Percentiles rank a stretch among this genome's conserved stretches.
These are phyloP conservation scores for Cynara cardunculus DNA, from an alignment of 129 eudicot genomes.

Conservation along the genomic window DNA sequence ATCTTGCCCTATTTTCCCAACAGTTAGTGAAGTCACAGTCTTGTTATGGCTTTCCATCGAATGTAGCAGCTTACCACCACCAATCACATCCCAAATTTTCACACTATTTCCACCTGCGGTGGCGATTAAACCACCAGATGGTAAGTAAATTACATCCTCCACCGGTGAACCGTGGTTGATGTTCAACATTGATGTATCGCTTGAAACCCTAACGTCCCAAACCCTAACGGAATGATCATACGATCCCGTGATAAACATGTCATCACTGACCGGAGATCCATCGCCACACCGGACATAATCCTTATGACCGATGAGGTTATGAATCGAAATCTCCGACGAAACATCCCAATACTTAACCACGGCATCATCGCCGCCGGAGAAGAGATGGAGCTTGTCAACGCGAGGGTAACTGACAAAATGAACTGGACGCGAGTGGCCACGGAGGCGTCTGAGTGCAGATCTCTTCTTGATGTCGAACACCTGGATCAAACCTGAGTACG, in stretches of 20 bases:
- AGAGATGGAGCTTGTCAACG: constrained; percentile 59
- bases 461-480: constrained; percentile 59
- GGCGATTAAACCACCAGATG: constrained; percentile 79
- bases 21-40: constrained; percentile 75
- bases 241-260: constrained; percentile 71
- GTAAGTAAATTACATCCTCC: constrained; percentile 79
- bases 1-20: constrained; percentile 57
- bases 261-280: constrained; percentile 66
- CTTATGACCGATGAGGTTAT: constrained; percentile 58
- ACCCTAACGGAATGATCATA: constrained; percentile 80
- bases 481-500: constrained; percentile 46
- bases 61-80: constrained; percentile 80
- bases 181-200: constrained; percentile 37
- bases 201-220: constrained; percentile 82
- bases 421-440: constrained; percentile 62
- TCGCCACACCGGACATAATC: constrained; percentile 88
- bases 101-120: constrained; percentile 86
- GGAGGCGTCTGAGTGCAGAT: constrained; percentile 45
- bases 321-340: constrained; percentile 26
- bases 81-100: constrained; percentile 92
- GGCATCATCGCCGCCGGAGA: constrained; percentile 78
- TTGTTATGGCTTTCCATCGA: constrained; percentile 84
- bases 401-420: constrained; percentile 56
- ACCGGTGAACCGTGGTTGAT: constrained; percentile 85
- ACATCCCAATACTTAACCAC: constrained; percentile 92